Conservation (phyloP, 2,329 filamentous ascomycete genomes). For the Xylaria sp. region DNA sequence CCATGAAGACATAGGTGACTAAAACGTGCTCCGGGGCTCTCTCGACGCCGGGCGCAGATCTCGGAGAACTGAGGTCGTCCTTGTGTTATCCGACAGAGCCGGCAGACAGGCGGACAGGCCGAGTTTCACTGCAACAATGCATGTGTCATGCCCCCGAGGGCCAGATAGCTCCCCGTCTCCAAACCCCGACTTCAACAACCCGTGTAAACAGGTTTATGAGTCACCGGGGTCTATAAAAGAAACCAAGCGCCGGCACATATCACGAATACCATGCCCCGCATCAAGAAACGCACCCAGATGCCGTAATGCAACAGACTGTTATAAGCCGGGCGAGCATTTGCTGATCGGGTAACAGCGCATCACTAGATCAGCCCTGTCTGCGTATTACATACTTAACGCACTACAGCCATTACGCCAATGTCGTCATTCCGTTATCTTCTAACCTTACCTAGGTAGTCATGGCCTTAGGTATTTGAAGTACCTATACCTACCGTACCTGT, state of each 20-base stretch:
- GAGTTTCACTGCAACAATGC: background rate
- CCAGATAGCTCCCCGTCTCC: background rate
- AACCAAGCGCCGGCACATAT: background rate
- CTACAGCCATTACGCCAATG: background rate
- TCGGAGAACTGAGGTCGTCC: slow-evolving; percentile 8
- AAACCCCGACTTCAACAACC: too few relatives aligned
- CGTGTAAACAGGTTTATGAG: too few relatives aligned
- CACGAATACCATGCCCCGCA: too few relatives aligned
- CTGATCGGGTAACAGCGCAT: too few relatives aligned
- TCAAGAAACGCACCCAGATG: too few relatives aligned
- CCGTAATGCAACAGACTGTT: too few relatives aligned
- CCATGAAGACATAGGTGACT: background rate
- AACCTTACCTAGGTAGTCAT: background rate
- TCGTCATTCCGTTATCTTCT: background rate
- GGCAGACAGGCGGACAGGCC: slow-evolving; percentile 4
- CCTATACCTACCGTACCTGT: too few relatives aligned
- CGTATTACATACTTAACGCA: too few relatives aligned
- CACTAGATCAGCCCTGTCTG: too few relatives aligned
- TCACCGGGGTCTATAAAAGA: background rate
- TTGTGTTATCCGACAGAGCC: slow-evolving; percentile 16
- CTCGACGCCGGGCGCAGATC: background rate
- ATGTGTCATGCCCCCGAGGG: background rate
- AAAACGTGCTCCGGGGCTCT: background rate
- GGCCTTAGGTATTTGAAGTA: too few relatives aligned
- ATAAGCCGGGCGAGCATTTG: too few relatives aligned